A percentile compares a stretch with the other conserved stretches of the same genome.
Conservation (phyloP, 1,284 basidiomycete species). For the Irpex sp. region DNA sequence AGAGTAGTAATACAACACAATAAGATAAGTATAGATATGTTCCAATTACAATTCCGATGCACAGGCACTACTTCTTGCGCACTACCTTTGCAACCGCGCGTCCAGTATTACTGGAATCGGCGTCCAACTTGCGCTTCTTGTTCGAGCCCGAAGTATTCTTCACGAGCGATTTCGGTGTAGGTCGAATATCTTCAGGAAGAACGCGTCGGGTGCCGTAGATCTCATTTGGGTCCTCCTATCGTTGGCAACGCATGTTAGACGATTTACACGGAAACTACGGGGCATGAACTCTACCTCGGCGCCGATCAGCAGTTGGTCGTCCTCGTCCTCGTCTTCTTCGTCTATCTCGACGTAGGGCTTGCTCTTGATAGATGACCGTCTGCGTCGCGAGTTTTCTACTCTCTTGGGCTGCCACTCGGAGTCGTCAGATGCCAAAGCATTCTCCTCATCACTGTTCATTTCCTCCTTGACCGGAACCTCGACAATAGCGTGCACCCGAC, state of each 20-base stretch:
- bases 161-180: not conserved
- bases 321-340: constrained; percentile 20
- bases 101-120: not conserved
- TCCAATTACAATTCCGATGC: not conserved
- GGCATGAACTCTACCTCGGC: constrained; percentile 11
- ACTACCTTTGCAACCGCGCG: not conserved
- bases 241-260: not conserved
- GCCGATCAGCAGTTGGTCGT: constrained; percentile 15
- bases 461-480: constrained; percentile 45
- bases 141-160: not conserved
- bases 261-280: not conserved
- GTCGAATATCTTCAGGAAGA: not conserved
- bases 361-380: not conserved
- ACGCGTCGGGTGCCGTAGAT: not conserved
- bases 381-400: not conserved
- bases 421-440: not conserved
- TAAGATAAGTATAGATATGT: not conserved
- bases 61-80: not conserved
- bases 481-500: constrained; percentile 41
- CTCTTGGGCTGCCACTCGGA: not conserved
- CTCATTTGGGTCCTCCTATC: constrained; percentile 3
- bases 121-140: constrained; percentile 5
- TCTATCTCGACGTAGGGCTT: constrained; percentile 2
- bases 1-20: not conserved
- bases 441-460: constrained; percentile 28